phyloP scores from a whole-genome alignment of 306 rosid genomes.

The Gastrolobium villosum region DNA sequence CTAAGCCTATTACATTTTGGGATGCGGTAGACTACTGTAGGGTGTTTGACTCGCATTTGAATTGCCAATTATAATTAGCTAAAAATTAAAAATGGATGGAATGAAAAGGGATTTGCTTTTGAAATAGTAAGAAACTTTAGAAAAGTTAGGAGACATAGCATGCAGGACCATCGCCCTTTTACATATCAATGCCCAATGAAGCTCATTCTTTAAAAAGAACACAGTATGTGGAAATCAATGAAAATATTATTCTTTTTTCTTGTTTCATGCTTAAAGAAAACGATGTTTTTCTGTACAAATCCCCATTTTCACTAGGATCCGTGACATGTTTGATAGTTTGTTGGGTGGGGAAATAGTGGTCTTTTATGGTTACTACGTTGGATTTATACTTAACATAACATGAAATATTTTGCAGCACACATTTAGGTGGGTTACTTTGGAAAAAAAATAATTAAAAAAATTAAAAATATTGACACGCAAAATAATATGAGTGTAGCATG shows the following conservation, averaged over 20 bases:
- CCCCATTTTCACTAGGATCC: conserved; percentile 17
- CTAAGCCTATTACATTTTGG: not conserved
- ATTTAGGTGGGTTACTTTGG: no score
- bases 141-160: conserved; percentile 45
- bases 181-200: conserved; percentile 30
- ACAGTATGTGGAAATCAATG: conserved; percentile 31
- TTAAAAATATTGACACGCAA: no score
- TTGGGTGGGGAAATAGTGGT: not conserved
- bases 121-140: conserved; percentile 17
- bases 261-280: conserved; percentile 9
- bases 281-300: conserved; percentile 29
- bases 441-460: no score
- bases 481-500: no score
- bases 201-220: conserved; percentile 1
- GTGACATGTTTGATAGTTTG: not conserved
- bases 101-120: conserved; percentile 19
- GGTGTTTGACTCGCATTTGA: conserved; percentile 31
- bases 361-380: conserved; percentile 5
- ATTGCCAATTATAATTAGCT: conserved; percentile 9
- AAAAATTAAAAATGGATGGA: not conserved
- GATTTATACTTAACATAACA: no score
- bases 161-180: conserved; percentile 25
- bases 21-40: not conserved
- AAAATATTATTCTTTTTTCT: not conserved
- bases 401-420: no score